phyloP scores from a whole-genome alignment of 202 grass and related monocot genomes.

The Brachypodium distachyon region DNA sequence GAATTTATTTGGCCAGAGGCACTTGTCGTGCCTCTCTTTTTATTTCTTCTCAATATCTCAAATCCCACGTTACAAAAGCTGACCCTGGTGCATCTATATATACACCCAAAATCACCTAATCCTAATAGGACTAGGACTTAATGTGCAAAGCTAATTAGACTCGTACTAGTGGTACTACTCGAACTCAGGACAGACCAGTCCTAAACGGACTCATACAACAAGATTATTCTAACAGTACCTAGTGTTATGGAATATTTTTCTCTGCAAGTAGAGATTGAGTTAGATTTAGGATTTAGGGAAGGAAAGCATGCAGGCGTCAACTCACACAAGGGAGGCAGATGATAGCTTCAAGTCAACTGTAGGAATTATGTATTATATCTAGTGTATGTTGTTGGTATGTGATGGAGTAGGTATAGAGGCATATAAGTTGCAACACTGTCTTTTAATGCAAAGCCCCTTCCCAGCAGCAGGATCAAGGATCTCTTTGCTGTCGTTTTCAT shows the following conservation, averaged over 20 bases:
- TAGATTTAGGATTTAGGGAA: not conserved
- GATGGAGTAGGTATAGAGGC: slow-evolving; percentile 9
- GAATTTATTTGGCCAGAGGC: no score
- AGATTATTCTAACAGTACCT: no score
- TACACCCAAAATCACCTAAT: no score
- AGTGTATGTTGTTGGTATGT: not conserved
- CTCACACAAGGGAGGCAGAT: not conserved
- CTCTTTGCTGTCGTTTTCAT: slow-evolving; percentile 9
- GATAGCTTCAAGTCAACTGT: not conserved
- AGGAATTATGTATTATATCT: not conserved
- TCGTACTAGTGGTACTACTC: no score
- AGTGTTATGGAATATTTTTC: not conserved
- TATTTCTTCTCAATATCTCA: no score
- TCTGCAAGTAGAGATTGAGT: not conserved
- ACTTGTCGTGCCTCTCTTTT: no score
- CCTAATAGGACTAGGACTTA: no score
- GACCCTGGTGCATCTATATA: no score
- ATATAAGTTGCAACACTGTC: not conserved
- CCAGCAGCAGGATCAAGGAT: slow-evolving; percentile 6
- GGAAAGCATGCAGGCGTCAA: not conserved
- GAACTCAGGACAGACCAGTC: no score
- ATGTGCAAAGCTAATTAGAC: no score
- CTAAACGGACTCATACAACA: no score
- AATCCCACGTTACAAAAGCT: no score
- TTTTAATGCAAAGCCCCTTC: not conserved